Conservation (phyloP, 306 rosid genomes). For the Trifolium subterraneum region DNA sequence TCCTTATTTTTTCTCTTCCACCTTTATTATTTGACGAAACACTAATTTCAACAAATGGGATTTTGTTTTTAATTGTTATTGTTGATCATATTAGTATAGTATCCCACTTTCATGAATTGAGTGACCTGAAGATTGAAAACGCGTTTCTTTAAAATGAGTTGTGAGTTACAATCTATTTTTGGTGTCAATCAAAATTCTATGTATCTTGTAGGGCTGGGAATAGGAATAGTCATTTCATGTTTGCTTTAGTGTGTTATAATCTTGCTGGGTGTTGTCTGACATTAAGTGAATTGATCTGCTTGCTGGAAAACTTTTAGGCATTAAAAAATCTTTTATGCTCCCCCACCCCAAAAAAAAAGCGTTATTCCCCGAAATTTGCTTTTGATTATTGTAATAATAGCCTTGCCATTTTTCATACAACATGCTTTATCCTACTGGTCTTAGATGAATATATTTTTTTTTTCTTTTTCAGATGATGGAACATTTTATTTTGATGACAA, state of each 20-base stretch:
- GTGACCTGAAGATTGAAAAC: background rate
- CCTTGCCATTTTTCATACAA: background rate
- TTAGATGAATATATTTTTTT: conserved; percentile 28
- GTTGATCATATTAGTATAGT: conserved; percentile 23
- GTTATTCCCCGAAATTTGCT: no score
- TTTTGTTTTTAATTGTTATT: background rate
- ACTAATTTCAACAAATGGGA: background rate
- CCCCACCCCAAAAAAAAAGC: background rate
- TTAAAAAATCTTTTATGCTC: background rate
- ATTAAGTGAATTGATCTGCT: conserved; percentile 8
- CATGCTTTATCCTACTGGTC: conserved; percentile 35
- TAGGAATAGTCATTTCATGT: conserved; percentile 8
- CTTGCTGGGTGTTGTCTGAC: background rate
- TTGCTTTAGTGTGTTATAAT: background rate
- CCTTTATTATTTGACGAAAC: background rate
- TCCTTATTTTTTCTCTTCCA: background rate
- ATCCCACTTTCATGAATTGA: conserved; percentile 6
- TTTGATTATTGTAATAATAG: no score
- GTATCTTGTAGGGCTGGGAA: conserved; percentile 21
- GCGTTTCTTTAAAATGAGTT: conserved; percentile 20
- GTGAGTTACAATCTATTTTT: background rate
- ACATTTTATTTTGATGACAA: conserved; percentile 89
- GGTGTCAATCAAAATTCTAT: conserved; percentile 8
- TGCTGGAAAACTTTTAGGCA: conserved; percentile 25
- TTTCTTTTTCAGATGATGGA: conserved; percentile 73